A percentile compares a stretch with the other conserved stretches of the same genome.
Evolutionary conservation across 2,329 filamentous ascomycete species (phyloP).

Genomic region (Bipolaris sorokiniana): DNA sequence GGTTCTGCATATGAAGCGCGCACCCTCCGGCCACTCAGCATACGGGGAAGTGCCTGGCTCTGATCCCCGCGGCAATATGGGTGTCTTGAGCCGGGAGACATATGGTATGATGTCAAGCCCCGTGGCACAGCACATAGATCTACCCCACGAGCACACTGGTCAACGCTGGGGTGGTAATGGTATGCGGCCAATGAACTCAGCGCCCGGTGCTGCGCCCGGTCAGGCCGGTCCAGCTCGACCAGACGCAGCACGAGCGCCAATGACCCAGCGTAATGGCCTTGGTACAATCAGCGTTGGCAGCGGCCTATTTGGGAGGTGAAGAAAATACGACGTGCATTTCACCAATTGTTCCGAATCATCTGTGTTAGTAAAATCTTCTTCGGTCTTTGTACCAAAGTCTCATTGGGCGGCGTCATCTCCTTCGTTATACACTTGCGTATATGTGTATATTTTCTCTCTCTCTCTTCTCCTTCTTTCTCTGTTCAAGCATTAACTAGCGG

Average conservation of each 20-base stretch:
- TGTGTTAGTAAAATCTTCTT: conserved; percentile 10
- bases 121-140: conserved; percentile 32
- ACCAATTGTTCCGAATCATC: conserved; percentile 5
- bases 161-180: conserved; percentile 34
- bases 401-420: background rate
- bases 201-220: conserved; percentile 17
- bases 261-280: conserved; percentile 40
- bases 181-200: conserved; percentile 27
- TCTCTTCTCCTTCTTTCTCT: background rate
- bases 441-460: background rate
- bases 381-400: conserved; percentile 1
- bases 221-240: conserved; percentile 26
- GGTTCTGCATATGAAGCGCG: conserved; percentile 48
- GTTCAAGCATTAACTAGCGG: background rate
- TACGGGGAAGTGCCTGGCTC: conserved; percentile 39
- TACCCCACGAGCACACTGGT: conserved; percentile 33
- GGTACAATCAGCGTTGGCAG: conserved; percentile 42
- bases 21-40: conserved; percentile 35
- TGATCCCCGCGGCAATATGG: conserved; percentile 34
- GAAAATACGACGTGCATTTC: background rate
- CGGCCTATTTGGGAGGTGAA: conserved; percentile 43
- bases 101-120: conserved; percentile 43
- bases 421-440: background rate
- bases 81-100: conserved; percentile 32
- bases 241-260: conserved; percentile 28